A percentile compares a stretch with the other conserved stretches of the same genome.
Conservation (phyloP, 2,329 filamentous ascomycete species). For the Colletotrichum chlorophyti region DNA sequence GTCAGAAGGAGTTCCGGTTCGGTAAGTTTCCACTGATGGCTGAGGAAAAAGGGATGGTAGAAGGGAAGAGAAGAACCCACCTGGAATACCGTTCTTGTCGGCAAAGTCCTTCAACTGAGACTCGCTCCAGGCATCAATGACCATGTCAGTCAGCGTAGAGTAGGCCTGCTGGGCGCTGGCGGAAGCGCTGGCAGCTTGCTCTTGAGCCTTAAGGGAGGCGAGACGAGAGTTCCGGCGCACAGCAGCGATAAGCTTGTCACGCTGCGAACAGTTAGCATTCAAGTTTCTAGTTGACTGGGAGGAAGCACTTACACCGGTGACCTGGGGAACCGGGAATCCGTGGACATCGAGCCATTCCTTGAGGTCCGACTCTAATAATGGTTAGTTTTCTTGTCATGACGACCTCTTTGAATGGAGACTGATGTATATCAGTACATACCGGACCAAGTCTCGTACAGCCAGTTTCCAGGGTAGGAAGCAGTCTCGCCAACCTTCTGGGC, state of each 20-base stretch:
- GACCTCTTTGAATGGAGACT: no score
- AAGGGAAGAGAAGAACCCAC: conserved; percentile 41
- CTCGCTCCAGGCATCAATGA: conserved; percentile 92
- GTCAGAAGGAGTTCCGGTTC: no score
- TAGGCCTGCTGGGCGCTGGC: conserved; percentile 74
- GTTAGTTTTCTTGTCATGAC: no score
- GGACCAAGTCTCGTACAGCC: conserved; percentile 91
- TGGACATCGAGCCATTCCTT: conserved; percentile 93
- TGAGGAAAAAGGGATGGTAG: no score
- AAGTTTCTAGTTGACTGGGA: no score
- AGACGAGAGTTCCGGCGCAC: conserved; percentile 91
- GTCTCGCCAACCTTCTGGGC: conserved; percentile 81
- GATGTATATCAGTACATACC: conserved; percentile 33
- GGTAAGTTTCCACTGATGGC: no score
- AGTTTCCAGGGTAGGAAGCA: conserved; percentile 87
- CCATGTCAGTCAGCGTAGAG: conserved; percentile 77
- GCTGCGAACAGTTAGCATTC: conserved; percentile 47
- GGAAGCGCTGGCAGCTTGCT: conserved; percentile 64
- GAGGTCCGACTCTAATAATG: conserved; percentile 74
- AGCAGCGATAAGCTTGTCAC: conserved; percentile 86
- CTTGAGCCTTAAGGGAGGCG: conserved; percentile 72
- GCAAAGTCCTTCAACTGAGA: conserved; percentile 88
- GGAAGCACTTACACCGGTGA: conserved; percentile 60
- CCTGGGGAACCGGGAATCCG: conserved; percentile 86
- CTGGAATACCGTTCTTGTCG: conserved; percentile 82